These are phyloP conservation scores for Sugiyamaella valdiviana DNA, from an alignment of 805 yeast genomes.

Conservation along the genomic window DNA sequence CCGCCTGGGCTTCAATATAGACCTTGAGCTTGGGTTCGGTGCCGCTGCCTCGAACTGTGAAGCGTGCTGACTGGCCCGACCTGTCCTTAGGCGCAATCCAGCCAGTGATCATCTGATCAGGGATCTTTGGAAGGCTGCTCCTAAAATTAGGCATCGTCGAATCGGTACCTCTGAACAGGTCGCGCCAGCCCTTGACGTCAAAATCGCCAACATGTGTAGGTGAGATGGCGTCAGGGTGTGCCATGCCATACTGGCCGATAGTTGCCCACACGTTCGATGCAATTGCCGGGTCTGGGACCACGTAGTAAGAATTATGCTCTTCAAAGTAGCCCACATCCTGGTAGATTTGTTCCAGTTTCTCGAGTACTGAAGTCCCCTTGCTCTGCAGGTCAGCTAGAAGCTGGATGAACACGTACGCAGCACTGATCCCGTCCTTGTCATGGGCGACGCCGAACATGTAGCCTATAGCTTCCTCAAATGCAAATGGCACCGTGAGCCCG, in stretches of 20 bases:
- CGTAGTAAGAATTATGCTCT: slow-evolving; percentile 82
- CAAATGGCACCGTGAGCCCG: slow-evolving; percentile 77
- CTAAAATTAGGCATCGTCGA: slow-evolving; percentile 48
- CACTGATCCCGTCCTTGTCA: slow-evolving; percentile 91
- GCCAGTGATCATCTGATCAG: slow-evolving; percentile 77
- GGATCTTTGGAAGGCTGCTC: background rate
- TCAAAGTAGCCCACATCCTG: slow-evolving; percentile 70
- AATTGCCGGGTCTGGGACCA: slow-evolving; percentile 46
- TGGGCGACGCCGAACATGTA: slow-evolving; percentile 79
- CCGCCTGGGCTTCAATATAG: slow-evolving; percentile 71
- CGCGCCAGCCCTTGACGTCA: slow-evolving; percentile 64
- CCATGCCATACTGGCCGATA: background rate
- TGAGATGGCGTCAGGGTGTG: slow-evolving; percentile 17
- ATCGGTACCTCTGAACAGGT: slow-evolving; percentile 76
- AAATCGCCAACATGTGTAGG: slow-evolving; percentile 55
- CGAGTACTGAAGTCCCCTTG: slow-evolving; percentile 37
- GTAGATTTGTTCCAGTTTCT: slow-evolving; percentile 53
- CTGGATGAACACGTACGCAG: slow-evolving; percentile 69
- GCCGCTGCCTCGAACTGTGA: slow-evolving; percentile 91
- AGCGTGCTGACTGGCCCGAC: slow-evolving; percentile 44
- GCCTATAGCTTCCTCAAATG: slow-evolving; percentile 93
- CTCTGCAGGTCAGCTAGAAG: slow-evolving; percentile 49
- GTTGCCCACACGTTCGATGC: slow-evolving; percentile 33
- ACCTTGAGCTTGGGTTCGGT: slow-evolving; percentile 94
- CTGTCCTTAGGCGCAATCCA: slow-evolving; percentile 30